These are phyloP conservation scores for Xylaria arbuscula DNA, from an alignment of 2,329 filamentous ascomycete genomes.

Conservation along the genomic window DNA sequence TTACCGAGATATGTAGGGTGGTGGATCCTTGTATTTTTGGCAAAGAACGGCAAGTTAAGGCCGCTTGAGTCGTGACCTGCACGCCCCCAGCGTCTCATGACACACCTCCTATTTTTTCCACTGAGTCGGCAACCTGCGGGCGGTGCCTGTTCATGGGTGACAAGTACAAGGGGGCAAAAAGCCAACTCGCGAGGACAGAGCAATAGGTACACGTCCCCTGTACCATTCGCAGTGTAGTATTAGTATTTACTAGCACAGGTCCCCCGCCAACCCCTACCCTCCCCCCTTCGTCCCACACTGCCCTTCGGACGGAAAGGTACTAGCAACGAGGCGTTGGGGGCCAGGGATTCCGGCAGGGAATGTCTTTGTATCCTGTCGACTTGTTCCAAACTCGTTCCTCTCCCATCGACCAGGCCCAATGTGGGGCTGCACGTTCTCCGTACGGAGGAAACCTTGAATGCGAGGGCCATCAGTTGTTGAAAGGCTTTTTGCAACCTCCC, in stretches of 20 bases:
- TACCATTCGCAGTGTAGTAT: conserved; percentile 3
- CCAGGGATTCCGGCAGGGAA: conserved; percentile 47
- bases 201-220: conserved; percentile 21
- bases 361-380: conserved; percentile 47
- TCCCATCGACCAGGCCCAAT: conserved; percentile 44
- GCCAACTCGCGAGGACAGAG: neutral
- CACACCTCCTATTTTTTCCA: conserved; percentile 23
- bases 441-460: conserved; percentile 48
- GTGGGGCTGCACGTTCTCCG: conserved; percentile 35
- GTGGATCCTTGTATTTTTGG: conserved; percentile 44
- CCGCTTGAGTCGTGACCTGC: conserved; percentile 32
- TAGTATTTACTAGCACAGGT: neutral
- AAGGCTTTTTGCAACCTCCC: conserved; percentile 46
- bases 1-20: conserved; percentile 46
- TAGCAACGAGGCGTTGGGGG: conserved; percentile 43
- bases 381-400: conserved; percentile 50
- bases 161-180: neutral
- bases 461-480: conserved; percentile 45
- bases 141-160: neutral
- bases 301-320: conserved; percentile 46
- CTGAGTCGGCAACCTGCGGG: conserved; percentile 12
- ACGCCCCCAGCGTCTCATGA: conserved; percentile 31
- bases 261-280: conserved; percentile 33
- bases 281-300: conserved; percentile 24
- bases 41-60: conserved; percentile 37